A percentile compares a stretch with the other conserved stretches of the same genome.
These are phyloP conservation scores for Colletotrichum coccodes DNA, from an alignment of 2,329 filamentous ascomycete species.

Conservation along the genomic window DNA sequence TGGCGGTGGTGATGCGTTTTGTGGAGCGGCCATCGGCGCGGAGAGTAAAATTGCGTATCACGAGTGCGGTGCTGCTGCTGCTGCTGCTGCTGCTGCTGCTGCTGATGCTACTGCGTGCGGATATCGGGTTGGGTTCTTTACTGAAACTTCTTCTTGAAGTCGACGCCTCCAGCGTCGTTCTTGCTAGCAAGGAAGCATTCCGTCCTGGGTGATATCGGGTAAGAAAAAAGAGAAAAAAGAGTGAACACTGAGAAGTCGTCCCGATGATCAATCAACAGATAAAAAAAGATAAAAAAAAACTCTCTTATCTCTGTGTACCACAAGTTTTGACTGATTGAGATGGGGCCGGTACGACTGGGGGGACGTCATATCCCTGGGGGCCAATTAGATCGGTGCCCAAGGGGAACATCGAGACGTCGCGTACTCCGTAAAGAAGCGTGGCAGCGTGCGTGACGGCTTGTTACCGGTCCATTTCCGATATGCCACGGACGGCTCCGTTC, in stretches of 20 bases:
- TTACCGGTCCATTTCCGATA: not conserved
- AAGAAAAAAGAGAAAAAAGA: not conserved
- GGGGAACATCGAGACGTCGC: not conserved
- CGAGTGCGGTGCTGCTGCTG: not conserved
- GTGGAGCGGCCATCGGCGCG: conserved; percentile 25
- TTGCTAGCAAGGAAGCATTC: conserved; percentile 26
- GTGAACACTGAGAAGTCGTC: not conserved
- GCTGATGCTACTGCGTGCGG: not conserved
- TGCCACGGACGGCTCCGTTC: no score
- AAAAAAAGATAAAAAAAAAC: not conserved
- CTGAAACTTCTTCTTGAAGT: conserved; percentile 20
- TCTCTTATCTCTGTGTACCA: not conserved
- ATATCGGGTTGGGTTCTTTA: not conserved
- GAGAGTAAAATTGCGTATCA: not conserved
- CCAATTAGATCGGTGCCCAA: not conserved
- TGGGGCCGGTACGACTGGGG: not conserved
- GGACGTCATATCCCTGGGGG: not conserved
- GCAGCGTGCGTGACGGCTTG: not conserved
- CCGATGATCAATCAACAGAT: not conserved
- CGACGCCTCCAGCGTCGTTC: conserved; percentile 31
- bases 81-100: not conserved
- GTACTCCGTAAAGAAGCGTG: not conserved
- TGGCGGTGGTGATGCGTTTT: not conserved
- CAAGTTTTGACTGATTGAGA: not conserved
- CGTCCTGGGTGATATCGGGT: not conserved